Evolutionary conservation across 2,329 filamentous ascomycete species (phyloP), one percentile per base, ranked within the genome.

Genomic region (Claviceps humidiphila): DNA sequence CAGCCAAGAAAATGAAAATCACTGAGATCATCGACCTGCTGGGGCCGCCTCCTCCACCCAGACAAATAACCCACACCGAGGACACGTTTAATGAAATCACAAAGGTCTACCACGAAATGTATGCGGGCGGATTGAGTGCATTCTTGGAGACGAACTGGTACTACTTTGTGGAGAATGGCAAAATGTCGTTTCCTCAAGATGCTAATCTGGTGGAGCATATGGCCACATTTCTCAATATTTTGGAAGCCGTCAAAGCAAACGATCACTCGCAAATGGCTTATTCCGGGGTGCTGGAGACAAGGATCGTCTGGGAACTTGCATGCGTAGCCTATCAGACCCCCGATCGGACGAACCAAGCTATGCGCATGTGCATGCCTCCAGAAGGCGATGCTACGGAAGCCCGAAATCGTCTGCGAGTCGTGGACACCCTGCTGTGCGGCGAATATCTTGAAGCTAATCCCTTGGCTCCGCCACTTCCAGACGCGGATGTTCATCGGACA

Each of bases 111-210:
- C 77, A 80, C 59, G 83, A 84, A 58, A 82, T 89, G 57, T 94
- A 93, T 65, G 85, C 83, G 4, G 78, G 77, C 1, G 85, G 82
- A 7, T 77, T 93, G 47, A 83, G 87, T 66, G 77, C 78, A 49
- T 84, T 93, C 56, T 78, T 94, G 56, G 90, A 96, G 66, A 87
- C 88, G 6, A 77, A 75, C 30, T 97, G 90, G 90, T 96, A 88
- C 69, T 79, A 73, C 54, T 71, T 74, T 47, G 64, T 64, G 47
- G 74, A 73, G 14, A 67, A 71, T 54, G 65, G 70, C 50, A 64
- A 69, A 41, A 70, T 68, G 62, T 63, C 72, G n/a, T 68, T 80
- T 53, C 71, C 71, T 52, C 67, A 70, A 49, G 73, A 85, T 62
- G 69, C 73, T 30, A 69, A 71, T 30, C 70, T 88, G n/a, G 73